Evolutionary conservation across 2,329 filamentous ascomycete species (phyloP).

Genomic region (Hymenoscyphus repandus): DNA sequence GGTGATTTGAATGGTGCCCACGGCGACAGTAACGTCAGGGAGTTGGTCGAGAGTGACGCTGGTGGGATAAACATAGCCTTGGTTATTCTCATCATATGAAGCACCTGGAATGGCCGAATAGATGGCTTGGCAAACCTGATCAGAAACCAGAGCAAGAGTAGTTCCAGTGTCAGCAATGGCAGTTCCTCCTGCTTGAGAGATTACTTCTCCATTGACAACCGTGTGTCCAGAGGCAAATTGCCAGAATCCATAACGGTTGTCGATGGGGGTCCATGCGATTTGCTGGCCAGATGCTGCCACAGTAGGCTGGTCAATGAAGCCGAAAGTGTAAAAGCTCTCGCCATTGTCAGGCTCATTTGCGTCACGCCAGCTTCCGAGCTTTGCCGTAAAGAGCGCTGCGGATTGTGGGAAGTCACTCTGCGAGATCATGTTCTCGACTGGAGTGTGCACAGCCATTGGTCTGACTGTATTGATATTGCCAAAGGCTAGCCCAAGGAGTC

Average conservation of each 20-base stretch:
- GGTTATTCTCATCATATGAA: conserved; percentile 47
- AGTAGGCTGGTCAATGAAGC: conserved; percentile 61
- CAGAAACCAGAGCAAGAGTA: conserved; percentile 60
- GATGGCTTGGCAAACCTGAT: conserved; percentile 54
- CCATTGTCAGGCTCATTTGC: conserved; percentile 35
- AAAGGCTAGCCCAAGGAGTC: conserved; percentile 63
- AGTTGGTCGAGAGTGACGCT: conserved; percentile 45
- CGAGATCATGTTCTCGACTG: conserved; percentile 64
- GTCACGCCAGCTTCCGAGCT: conserved; percentile 50
- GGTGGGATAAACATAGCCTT: conserved; percentile 61
- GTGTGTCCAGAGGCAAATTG: conserved; percentile 53
- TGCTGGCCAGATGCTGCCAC: conserved; percentile 48
- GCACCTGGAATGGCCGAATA: conserved; percentile 60
- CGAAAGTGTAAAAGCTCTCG: conserved; percentile 67
- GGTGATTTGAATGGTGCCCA: conserved; percentile 54
- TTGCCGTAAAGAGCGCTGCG: conserved; percentile 52
- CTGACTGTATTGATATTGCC: conserved; percentile 58
- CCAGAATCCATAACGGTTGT: conserved; percentile 66
- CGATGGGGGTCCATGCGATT: conserved; percentile 55
- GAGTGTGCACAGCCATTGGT: conserved; percentile 50
- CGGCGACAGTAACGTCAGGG: conserved; percentile 56
- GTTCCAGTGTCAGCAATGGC: conserved; percentile 71
- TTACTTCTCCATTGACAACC: conserved; percentile 50
- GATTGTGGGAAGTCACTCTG: conserved; percentile 45
- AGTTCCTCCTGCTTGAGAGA: conserved; percentile 49